Base-by-base conservation (phyloP, 2,329 filamentous ascomycete species). In the Alternaria sp. region DNA sequence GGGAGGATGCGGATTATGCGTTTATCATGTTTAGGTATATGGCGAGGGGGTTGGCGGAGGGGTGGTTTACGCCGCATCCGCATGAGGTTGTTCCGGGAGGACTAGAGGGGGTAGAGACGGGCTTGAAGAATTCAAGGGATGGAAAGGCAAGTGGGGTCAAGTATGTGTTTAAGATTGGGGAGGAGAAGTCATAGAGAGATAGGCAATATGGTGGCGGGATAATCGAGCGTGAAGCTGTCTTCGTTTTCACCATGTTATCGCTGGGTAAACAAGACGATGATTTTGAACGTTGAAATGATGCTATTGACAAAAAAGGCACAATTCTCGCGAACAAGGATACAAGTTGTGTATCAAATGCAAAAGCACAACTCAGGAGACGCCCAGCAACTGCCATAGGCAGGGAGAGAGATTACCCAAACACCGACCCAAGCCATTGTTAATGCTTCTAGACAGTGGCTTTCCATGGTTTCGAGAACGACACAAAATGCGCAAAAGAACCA, bases 141-240 rank as follows among this genome's bases (percentile, higher is more conserved):
- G 88, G 88, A 0, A 86, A 85, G 73, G 86, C 84, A 23, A 88
- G 84, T 67, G 88, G 82, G 1, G 80, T 85, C 0, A 90, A 90
- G 76, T 90, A 88, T 77, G 83, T 90, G 0, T 85, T 86, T 67
- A 79, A 78, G 61, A 82, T 87, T 72, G 79, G 65, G 8, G 83
- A 86, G 36, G 24, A 40, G 14, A 45, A 45, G 41, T 40, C 13
- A 21, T 39, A 2, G 23, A 5, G 37, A 39, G 17, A 17, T 17
- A 21, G 9, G 0, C 11, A 8, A 1, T 3, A 14, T 41, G 8
- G 26, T n/a, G 17, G 17, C 17, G 17, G 17, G 17, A 17, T 17
- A 17, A 17, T 17, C 17, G 17, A 17, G 17, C 17, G 17, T 2
- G 17, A 17, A 17, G 2, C 17, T 17, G 17, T 17, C 17, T 17